phyloP scores from a whole-genome alignment of 164 flowering plant genomes.

The Pachysandra terminalis region DNA sequence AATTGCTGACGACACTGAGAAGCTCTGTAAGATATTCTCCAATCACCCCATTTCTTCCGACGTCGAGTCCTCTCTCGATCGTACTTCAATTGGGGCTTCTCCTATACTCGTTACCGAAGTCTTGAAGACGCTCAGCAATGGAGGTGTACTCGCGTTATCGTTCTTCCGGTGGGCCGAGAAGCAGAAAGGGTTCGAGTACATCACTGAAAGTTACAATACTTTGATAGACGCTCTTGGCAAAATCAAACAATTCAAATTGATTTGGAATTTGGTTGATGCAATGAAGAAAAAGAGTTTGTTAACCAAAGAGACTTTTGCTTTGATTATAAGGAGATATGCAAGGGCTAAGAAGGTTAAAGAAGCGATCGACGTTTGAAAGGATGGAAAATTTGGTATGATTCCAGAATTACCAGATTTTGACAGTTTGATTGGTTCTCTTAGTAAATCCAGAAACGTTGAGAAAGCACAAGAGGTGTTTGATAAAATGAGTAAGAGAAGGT shows the following conservation, averaged over 20 bases:
- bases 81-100: constrained; percentile 29
- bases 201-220: constrained; percentile 54
- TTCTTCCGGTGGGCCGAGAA: constrained; percentile 72
- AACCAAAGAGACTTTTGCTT: constrained; percentile 6
- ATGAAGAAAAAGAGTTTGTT: no score
- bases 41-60: constrained; percentile 17
- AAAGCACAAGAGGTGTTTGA: constrained; percentile 58
- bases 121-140: constrained; percentile 56
- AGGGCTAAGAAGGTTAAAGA: constrained; percentile 65
- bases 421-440: constrained; percentile 50
- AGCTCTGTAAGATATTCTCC: constrained; percentile 44
- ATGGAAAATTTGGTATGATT: constrained; percentile 71
- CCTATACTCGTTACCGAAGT: constrained; percentile 54
- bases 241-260: constrained; percentile 68
- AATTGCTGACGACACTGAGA: constrained; percentile 31
- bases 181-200: constrained; percentile 44
- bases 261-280: constrained; percentile 30
- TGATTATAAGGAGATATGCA: constrained; percentile 64
- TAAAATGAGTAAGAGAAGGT: no score
- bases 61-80: constrained; percentile 29
- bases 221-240: constrained; percentile 76
- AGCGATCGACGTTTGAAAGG: constrained; percentile 60
- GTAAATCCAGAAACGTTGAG: constrained; percentile 57
- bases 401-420: constrained; percentile 58
- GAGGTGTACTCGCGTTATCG: constrained; percentile 43